Evolutionary conservation across 331 rosid genomes (phyloP), one percentile per base, ranked within the genome.

Genomic region (Stylosanthes scabra): DNA sequence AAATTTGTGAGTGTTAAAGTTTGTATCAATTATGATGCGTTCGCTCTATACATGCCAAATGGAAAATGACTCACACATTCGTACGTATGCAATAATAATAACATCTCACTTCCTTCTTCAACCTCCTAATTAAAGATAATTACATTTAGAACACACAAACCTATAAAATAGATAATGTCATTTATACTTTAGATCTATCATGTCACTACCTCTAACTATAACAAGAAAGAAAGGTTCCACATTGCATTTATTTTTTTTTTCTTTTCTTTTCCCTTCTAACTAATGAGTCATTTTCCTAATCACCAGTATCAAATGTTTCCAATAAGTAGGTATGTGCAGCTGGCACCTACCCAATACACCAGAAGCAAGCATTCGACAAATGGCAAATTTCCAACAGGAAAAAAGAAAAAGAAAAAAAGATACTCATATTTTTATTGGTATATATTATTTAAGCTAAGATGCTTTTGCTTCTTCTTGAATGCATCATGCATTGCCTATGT

Each of bases 271-370:
- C 25, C 25, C 25, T 20, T 74, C 40, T 61, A 84, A 78, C 76
- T 71, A 78, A 63, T 70, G 56, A 65, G 86, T 82, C 87, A 75
- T 82, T 86, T 82, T 86, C 86, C 70, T 72, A 80, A 72, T 61
- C 79, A 72, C 83, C 72, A 67, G 86, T 37, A 81, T 84, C 83
- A 88, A 65, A 69, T 63, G 34, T 81, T 84, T 91, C 78, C 82
- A 39, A 25, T 60, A 80, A 83, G 46, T 80, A 75, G 84, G 78
- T 68, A 50, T 46, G 67, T 82, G 91, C 79, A 88, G 87, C 87
- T 91, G 89, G 88, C 91, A 77, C 69, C 80, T 77, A 85, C 66
- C 70, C 27, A 71, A 78, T 60, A 72, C 81, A 82, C 28, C 39
- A 45, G 73, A 70, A 65, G 78, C 72, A 82, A 70, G 76, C 65